Evolutionary conservation across 2,329 filamentous ascomycete species (phyloP), one percentile per base, ranked within the genome.

Genomic region (Penicillium expansum): DNA sequence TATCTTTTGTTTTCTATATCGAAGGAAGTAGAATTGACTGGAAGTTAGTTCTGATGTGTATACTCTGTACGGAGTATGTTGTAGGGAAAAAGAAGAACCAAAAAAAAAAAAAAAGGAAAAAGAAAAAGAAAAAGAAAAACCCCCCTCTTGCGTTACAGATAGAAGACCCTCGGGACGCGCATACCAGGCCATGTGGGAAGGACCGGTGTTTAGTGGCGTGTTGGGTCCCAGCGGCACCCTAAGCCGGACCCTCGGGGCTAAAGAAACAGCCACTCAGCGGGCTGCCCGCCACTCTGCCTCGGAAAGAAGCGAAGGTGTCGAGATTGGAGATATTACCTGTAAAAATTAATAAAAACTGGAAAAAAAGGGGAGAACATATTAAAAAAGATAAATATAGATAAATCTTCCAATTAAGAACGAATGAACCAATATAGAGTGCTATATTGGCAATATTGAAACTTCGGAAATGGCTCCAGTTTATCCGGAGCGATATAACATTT

Each of bases 261-360:
- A 66, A 39, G 22, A 27, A 57, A 48, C 57, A 66, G 62, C 64
- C 67, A 68, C 64, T 68, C 64, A 69, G 68, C 61, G 52, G 37
- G 54, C 64, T 68, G 64, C 62, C 67, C 62, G 64, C 66, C 63
- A 68, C 63, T 58, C n/a, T n/a, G 52, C 43, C 5, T 57, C 48
- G 54, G 51, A 52, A 48, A 55, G 52, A 55, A 56, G 47, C 38
- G 52, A 42, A 41, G 35, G n/a, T 37, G 41, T 29, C 7, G 43
- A 32, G 33, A 39, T 18, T 39, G 33, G 43, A 38, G 24, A 24
- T 9, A 20, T 44, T 30, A 29, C 35, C 11, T 30, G 29, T 2
- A 30, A n/a, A 9, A 9, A 9, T 7, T 22, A 18, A n/a, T 8
- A 20, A 9, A 18, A 43, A 29, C 2, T 7, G 8, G 8, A 29